Evolutionary conservation across 768 basidiomycete genomes (phyloP), one percentile per base, ranked within the genome.

Genomic region (Pleurotus salmoneostramineus): DNA sequence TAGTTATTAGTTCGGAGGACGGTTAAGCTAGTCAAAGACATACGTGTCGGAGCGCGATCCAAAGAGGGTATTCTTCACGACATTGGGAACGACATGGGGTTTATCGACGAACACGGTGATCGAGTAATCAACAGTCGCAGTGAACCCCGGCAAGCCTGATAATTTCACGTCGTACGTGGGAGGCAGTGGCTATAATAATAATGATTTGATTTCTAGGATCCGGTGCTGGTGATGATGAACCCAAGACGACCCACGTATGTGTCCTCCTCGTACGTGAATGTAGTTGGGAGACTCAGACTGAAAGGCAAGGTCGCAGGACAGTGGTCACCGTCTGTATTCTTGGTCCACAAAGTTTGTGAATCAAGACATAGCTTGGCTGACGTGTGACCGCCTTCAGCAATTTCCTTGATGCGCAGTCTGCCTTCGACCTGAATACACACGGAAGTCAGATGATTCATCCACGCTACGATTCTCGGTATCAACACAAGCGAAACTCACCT

Each of bases 131-230:
- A 89, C 82, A 5, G 69, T 79, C 11, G 89, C 88, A 12, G 76
- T 73, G 64, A 91, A 90, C 1, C 89, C 90, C 7, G 89, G 89
- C 5, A 91, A 68, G 3, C 89, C 89, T 10, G 81, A 79, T 14
- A 91, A 72, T 61, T 85, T 87, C 12, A 86, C 83, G 57, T 83
- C 75, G 60, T 83, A 86, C 10, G 83, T 88, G 0, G 89, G 90
- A 17, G 89, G 89, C 21, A 92, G 74, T 45, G 83, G 76, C 89
- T 91, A 35, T 27, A 27, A 27, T 27, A 27, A 27, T 27, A 27
- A 27, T 27, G 21, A 27, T 27, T 27, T 27, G 21, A 27, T 27
- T 27, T 27, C 21, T 27, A 59, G 4, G 32, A 42, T 59, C 47
- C 56, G 33, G 32, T 15, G 12, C 14, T 27, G 21, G 21, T 59